phyloP scores from a whole-genome alignment of 2,329 filamentous ascomycete genomes.

The Calonectria ilicicola region DNA sequence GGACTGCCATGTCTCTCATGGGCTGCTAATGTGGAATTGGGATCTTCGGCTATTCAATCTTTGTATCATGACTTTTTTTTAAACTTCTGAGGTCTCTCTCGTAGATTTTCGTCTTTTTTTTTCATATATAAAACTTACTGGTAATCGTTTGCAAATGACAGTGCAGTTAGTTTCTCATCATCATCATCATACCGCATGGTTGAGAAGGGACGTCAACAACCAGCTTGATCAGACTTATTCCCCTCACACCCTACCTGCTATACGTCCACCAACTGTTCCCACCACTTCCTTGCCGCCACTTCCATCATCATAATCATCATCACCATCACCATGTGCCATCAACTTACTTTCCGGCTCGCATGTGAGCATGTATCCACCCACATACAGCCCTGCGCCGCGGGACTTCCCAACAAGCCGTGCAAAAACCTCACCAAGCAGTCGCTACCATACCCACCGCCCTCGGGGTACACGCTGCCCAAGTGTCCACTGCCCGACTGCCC shows the following conservation, averaged over 20 bases:
- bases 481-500: slow-evolving; percentile 62
- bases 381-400: slow-evolving; percentile 59
- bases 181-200: not conserved
- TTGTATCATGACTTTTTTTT: not conserved
- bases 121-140: slow-evolving; percentile 1
- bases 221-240: not conserved
- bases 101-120: no score
- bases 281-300: not conserved
- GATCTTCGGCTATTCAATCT: slow-evolving; percentile 2
- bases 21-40: slow-evolving; percentile 3
- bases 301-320: not conserved
- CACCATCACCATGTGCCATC: slow-evolving; percentile 60
- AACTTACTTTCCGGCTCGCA: slow-evolving; percentile 61
- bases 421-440: slow-evolving; percentile 56
- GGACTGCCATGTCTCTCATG: slow-evolving; percentile 4
- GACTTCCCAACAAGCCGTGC: slow-evolving; percentile 53
- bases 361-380: slow-evolving; percentile 63
- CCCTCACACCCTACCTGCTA: not conserved
- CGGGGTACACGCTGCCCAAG: slow-evolving; percentile 54
- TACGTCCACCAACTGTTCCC: not conserved
- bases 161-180: not conserved
- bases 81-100: not conserved
- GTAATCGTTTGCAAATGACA: not conserved
- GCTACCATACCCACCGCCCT: slow-evolving; percentile 61
- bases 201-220: not conserved